A percentile compares a stretch with the other conserved stretches of the same genome.
Evolutionary conservation across 164 flowering plant species (phyloP).

Genomic region (Aristolochia contorta): DNA sequence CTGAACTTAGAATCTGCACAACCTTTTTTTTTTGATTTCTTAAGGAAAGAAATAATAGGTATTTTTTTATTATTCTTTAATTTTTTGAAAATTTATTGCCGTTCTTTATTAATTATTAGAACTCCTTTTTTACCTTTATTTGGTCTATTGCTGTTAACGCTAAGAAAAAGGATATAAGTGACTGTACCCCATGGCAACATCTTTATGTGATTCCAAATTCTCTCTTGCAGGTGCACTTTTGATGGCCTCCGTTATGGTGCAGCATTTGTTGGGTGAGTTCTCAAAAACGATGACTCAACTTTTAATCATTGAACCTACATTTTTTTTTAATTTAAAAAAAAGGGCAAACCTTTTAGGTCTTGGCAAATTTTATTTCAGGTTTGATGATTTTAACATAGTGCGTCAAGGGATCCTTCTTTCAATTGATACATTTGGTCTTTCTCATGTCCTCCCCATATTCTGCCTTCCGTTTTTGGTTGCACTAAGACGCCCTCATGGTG

Average conservation of each 20-base stretch:
- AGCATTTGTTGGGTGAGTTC: constrained; percentile 92
- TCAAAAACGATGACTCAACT: neutral
- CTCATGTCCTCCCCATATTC: constrained; percentile 71
- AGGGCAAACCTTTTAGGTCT: neutral
- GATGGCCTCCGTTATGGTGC: constrained; percentile 97
- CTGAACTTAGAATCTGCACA: no score
- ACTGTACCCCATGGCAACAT: no score
- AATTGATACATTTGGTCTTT: constrained; percentile 90
- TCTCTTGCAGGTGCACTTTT: constrained; percentile 71
- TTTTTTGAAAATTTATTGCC: no score
- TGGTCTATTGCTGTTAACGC: no score
- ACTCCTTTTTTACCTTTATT: no score
- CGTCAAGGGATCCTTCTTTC: constrained; percentile 81
- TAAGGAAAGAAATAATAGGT: no score
- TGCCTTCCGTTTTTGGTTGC: constrained; percentile 67
- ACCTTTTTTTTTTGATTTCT: no score
- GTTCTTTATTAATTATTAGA: no score
- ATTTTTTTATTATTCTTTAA: no score
- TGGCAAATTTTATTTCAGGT: constrained; percentile 36
- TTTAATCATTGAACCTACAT: neutral
- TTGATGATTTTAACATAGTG: constrained; percentile 76
- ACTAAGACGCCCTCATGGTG: constrained; percentile 9
- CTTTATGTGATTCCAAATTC: neutral
- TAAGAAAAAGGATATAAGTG: no score
- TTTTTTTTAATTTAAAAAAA: no score